Evolutionary conservation across 164 flowering plant genomes (phyloP), one percentile per base, ranked within the genome.

Genomic region (Buxus sempervirens): DNA sequence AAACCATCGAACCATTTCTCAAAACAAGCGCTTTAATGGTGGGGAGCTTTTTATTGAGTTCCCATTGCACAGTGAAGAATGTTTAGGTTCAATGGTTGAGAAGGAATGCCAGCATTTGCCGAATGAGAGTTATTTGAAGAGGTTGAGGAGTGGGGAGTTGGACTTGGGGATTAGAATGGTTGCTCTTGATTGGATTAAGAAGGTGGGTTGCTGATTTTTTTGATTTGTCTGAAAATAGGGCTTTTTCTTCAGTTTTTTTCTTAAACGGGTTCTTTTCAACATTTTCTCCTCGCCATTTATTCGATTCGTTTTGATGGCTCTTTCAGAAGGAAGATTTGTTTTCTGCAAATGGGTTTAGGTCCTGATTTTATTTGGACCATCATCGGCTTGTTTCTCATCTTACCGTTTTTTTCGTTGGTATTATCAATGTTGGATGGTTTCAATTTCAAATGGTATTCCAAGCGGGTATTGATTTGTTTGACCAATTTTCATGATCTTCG

Each of bases 101-200:
- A 83, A 69, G 48, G 83, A 83, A 60, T 71, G 45, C 8, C 76
- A 78, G 63, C 72, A 51, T 70, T 56, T 82, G 76, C 87, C 87
- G 23, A 76, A 73, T 64, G 62, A 61, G 58, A 82, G 82, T 75
- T 83, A 82, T 67, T 75, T 80, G 59, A 56, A 48, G 59, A 82
- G 87, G 60, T 32, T 82, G 64, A 64, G 77, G 19, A 64, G 58
- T 78, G 85, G 85, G 67, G 78, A 77, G 16, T 71, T 84, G 76
- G 78, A 78, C 55, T 62, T 80, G 76, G 45, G 73, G 58, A 32
- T 66, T 20, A 76, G 87, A 53, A 74, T 53, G 55, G 75, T 76
- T 54, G 82, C 85, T 70, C 64, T 82, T 68, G 83, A 82, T 70
- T 82, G 83, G 87, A 78, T 84, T 77, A 71, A 28, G 54, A 82